Percentiles rank a stretch among this genome's conserved stretches.
These are phyloP conservation scores for Neurospora sublineolata DNA, from an alignment of 495 filamentous ascomycete species.

Conservation along the genomic window DNA sequence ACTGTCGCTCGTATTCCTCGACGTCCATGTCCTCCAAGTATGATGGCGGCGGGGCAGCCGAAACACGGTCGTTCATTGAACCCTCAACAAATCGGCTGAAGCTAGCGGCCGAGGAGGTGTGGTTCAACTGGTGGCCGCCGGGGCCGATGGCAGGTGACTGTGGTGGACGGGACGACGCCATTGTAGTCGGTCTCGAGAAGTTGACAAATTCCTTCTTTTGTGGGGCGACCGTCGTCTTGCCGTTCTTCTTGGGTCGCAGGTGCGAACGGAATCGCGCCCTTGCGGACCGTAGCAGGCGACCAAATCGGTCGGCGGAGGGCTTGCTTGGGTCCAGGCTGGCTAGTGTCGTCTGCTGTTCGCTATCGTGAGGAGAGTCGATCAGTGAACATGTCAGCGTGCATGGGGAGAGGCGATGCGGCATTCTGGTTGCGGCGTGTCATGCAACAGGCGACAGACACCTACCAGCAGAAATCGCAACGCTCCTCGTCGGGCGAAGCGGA, in stretches of 20 bases:
- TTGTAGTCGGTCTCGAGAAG: neutral
- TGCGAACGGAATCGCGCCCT: neutral
- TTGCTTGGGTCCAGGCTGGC: neutral
- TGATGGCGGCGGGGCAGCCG: conserved; percentile 52
- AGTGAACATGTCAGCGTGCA: neutral
- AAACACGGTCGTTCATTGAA: conserved; percentile 65
- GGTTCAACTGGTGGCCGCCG: neutral
- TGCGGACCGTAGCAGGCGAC: neutral
- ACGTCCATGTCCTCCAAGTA: conserved; percentile 44
- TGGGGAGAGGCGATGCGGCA: neutral
- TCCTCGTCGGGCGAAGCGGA: neutral
- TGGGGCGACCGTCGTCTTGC: neutral
- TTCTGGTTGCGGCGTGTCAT: neutral
- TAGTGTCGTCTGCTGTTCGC: neutral
- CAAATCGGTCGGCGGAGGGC: neutral
- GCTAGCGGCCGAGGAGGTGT: conserved; percentile 1
- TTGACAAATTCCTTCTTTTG: neutral
- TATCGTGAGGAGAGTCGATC: neutral
- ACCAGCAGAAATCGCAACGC: neutral
- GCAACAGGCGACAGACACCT: neutral
- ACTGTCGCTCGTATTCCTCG: conserved; percentile 25
- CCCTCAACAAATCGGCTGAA: conserved; percentile 52
- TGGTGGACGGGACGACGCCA: neutral
- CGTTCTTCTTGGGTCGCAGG: neutral
- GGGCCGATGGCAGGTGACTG: neutral